phyloP scores from a whole-genome alignment of 345 rosid species.

The Eucalyptus leucophloia region DNA sequence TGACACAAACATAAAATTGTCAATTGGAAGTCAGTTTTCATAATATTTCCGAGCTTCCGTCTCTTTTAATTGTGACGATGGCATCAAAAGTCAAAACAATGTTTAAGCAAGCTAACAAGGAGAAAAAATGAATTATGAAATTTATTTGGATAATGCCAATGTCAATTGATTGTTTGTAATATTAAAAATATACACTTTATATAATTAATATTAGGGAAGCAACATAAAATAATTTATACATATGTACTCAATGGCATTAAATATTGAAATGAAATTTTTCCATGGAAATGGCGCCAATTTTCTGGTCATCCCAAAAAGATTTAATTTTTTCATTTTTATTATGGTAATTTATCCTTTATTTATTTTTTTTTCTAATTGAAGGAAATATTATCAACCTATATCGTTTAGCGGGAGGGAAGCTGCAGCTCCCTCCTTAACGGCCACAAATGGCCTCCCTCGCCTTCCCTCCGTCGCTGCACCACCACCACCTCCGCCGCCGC shows the following conservation, averaged over 20 bases:
- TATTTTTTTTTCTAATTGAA: not conserved
- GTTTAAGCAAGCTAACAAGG: not conserved
- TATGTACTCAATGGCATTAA: not conserved
- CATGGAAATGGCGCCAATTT: not conserved
- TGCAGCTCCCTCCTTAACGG: slow-evolving; percentile 11
- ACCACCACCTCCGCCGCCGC: not conserved
- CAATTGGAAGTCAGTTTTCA: not conserved
- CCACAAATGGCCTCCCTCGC: slow-evolving; percentile 42
- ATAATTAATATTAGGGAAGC: not conserved
- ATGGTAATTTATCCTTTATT: not conserved
- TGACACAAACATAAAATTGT: not conserved
- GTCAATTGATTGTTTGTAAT: not conserved
- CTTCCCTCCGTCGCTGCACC: not conserved
- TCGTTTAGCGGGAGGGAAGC: not conserved
- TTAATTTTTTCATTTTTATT: not conserved
- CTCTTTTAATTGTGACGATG: not conserved
- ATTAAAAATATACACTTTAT: not conserved
- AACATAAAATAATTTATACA: not conserved
- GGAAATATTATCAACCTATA: not conserved
- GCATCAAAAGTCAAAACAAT: not conserved
- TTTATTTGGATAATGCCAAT: not conserved
- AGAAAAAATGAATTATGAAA: not conserved
- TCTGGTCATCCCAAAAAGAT: not conserved
- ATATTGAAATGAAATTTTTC: not conserved
- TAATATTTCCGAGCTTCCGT: not conserved